Evolutionary conservation across 805 yeast species (phyloP).

Genomic region (Wickerhamiella slavikovae): DNA sequence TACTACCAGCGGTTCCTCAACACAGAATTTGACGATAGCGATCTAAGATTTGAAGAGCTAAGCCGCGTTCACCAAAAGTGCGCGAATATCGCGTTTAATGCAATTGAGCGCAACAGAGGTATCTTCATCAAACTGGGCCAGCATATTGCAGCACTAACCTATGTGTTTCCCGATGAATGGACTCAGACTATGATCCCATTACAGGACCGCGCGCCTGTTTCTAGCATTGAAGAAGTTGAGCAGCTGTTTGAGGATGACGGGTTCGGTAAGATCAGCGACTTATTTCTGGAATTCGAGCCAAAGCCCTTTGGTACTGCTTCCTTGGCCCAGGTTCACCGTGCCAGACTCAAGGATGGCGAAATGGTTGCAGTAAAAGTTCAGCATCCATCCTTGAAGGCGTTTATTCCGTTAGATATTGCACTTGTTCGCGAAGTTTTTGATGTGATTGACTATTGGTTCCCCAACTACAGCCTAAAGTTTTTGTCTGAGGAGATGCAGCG

Average conservation of each 20-base stretch:
- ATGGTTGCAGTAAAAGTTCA: constrained; percentile 88
- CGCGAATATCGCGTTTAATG: constrained; percentile 57
- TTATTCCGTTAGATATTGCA: constrained; percentile 75
- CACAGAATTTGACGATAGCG: constrained; percentile 22
- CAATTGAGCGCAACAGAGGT: constrained; percentile 77
- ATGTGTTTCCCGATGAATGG: constrained; percentile 84
- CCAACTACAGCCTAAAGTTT: constrained; percentile 89
- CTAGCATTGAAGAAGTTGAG: constrained; percentile 47
- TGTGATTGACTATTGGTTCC: constrained; percentile 59
- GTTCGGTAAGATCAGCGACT: constrained; percentile 35
- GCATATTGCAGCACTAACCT: constrained; percentile 81
- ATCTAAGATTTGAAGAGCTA: constrained; percentile 32
- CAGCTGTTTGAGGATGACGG: constrained; percentile 49
- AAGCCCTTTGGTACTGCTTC: constrained; percentile 89
- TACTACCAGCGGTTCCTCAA: constrained; percentile 41
- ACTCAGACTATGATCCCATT: constrained; percentile 82
- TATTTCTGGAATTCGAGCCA: constrained; percentile 45
- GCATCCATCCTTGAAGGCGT: constrained; percentile 71
- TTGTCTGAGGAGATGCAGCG: constrained; percentile 79
- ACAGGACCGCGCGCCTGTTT: constrained; percentile 76
- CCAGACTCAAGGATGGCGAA: constrained; percentile 36
- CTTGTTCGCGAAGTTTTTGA: constrained; percentile 59
- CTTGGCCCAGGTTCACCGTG: constrained; percentile 86
- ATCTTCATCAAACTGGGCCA: constrained; percentile 88
- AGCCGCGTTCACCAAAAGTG: constrained; percentile 50